These are phyloP conservation scores for Thozetella sp. DNA, from an alignment of 495 filamentous ascomycete species.

Conservation along the genomic window DNA sequence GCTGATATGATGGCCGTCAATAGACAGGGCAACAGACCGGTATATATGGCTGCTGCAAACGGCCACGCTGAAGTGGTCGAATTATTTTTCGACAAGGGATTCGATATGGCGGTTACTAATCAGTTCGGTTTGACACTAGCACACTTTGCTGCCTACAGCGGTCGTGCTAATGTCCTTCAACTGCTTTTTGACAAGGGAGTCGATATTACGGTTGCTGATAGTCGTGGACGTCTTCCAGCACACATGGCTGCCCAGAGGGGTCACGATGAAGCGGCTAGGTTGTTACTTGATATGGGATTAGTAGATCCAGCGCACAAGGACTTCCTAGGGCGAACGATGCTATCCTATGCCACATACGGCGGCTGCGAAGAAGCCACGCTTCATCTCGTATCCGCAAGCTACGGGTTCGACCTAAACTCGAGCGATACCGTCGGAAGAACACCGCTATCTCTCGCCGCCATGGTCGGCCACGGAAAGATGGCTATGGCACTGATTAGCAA, in stretches of 20 bases:
- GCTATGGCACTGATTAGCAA: background rate
- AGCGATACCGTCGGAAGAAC: background rate
- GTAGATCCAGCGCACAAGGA: too few relatives aligned
- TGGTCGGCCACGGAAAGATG: background rate
- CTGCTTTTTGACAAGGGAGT: slow-evolving; percentile 10
- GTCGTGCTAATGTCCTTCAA: slow-evolving; percentile 9
- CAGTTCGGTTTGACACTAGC: slow-evolving; percentile 15
- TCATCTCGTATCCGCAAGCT: background rate
- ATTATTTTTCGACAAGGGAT: background rate
- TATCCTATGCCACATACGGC: background rate
- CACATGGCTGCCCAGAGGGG: slow-evolving; percentile 7
- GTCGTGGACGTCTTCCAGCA: slow-evolving; percentile 4
- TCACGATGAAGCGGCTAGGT: slow-evolving; percentile 8
- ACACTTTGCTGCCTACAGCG: slow-evolving; percentile 11
- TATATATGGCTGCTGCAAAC: too few relatives aligned
- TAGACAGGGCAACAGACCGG: too few relatives aligned
- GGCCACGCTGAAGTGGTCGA: background rate
- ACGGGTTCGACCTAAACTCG: background rate
- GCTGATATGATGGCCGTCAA: too few relatives aligned
- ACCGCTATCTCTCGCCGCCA: background rate
- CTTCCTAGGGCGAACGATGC: background rate
- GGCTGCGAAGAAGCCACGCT: background rate
- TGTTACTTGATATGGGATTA: slow-evolving; percentile 20
- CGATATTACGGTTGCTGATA: background rate
- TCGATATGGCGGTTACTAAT: background rate